Conservation (phyloP, 2,329 filamentous ascomycete species). For the Trichocomaceae sp. region DNA sequence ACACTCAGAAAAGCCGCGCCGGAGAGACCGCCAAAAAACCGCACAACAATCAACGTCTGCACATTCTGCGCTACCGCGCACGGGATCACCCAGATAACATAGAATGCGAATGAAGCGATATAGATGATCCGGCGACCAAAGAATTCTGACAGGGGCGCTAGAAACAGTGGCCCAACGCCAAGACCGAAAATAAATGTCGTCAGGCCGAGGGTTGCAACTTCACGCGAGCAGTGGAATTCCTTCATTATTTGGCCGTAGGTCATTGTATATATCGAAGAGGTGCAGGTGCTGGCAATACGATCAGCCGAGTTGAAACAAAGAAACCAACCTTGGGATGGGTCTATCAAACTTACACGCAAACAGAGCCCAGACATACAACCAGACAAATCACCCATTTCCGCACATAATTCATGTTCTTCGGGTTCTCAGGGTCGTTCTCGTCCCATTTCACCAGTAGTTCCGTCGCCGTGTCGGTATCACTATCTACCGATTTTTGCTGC, state of each 20-base stretch:
- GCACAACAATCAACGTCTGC: conserved; percentile 67
- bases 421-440: conserved; percentile 65
- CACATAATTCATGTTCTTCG: conserved; percentile 58
- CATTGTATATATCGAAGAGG: conserved; percentile 81
- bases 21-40: conserved; percentile 58
- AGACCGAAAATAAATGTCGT: conserved; percentile 77
- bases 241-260: conserved; percentile 70
- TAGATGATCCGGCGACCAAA: conserved; percentile 80
- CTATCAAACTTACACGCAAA: conserved; percentile 68
- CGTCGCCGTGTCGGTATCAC: conserved; percentile 27
- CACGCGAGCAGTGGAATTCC: conserved; percentile 64
- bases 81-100: conserved; percentile 73
- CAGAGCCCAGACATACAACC: conserved; percentile 65
- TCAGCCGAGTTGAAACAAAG: background rate
- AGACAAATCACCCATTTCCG: conserved; percentile 74
- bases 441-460: conserved; percentile 70
- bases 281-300: conserved; percentile 58
- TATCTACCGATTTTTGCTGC: conserved; percentile 9
- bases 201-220: conserved; percentile 72
- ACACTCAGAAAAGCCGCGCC: conserved; percentile 56
- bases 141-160: conserved; percentile 65
- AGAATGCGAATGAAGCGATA: conserved; percentile 64
- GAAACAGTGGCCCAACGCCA: conserved; percentile 56
- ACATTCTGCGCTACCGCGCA: conserved; percentile 76
- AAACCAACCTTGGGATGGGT: background rate